These are phyloP conservation scores for Hypoxylon sp. DNA, from an alignment of 2,329 filamentous ascomycete species.

Conservation along the genomic window DNA sequence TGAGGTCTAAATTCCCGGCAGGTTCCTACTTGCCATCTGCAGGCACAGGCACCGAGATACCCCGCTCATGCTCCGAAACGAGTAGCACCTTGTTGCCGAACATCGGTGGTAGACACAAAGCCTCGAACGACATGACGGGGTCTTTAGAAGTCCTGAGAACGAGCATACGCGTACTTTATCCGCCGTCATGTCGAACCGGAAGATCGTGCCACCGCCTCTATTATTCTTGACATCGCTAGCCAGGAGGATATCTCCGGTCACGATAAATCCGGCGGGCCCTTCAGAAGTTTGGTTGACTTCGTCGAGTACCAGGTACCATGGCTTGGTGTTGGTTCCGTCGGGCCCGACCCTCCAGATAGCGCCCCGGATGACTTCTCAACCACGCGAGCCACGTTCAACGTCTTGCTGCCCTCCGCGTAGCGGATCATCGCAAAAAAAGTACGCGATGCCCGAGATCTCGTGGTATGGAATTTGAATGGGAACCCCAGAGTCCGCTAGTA, in stretches of 20 bases:
- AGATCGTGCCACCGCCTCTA: slow-evolving; percentile 50
- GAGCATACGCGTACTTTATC: slow-evolving; percentile 39
- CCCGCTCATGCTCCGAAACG: slow-evolving; percentile 50
- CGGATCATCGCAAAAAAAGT: slow-evolving; percentile 55
- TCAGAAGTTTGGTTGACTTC: slow-evolving; percentile 47
- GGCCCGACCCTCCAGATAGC: slow-evolving; percentile 54
- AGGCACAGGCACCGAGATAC: slow-evolving; percentile 55
- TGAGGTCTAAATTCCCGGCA: slow-evolving; percentile 54
- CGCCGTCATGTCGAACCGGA: slow-evolving; percentile 53
- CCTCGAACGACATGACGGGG: slow-evolving; percentile 47
- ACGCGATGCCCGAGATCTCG: slow-evolving; percentile 55
- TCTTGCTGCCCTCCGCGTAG: slow-evolving; percentile 58
- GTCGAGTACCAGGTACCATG: slow-evolving; percentile 54
- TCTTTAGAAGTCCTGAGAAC: slow-evolving; percentile 46
- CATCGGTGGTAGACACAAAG: slow-evolving; percentile 52
- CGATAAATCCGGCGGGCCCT: slow-evolving; percentile 51
- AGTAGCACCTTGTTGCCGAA: slow-evolving; percentile 55
- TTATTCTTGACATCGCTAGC: slow-evolving; percentile 50
- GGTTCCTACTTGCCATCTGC: slow-evolving; percentile 53
- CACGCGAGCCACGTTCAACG: slow-evolving; percentile 53
- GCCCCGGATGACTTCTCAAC: slow-evolving; percentile 56
- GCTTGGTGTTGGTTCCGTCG: slow-evolving; percentile 47
- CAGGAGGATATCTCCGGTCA: slow-evolving; percentile 50
- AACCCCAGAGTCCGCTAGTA: slow-evolving; percentile 53
- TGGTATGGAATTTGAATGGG: slow-evolving; percentile 55